Evolutionary conservation across 495 filamentous ascomycete genomes (phyloP), one percentile per base, ranked within the genome.

Genomic region (Penicillium herquei): DNA sequence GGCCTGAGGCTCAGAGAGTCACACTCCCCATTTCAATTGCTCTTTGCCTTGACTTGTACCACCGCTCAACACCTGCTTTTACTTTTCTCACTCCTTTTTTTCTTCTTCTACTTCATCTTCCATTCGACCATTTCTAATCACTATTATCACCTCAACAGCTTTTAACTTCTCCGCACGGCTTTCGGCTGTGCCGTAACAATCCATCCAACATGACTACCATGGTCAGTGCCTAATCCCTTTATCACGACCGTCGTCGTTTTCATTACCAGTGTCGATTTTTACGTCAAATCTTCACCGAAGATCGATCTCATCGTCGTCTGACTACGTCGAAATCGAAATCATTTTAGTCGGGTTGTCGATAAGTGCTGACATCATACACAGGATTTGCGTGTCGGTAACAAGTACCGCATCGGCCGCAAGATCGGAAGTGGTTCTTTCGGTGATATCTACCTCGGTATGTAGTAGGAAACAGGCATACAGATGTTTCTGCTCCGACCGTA

Each of bases 361-460:
- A 26, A 54, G 16, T 59, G 44, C 67, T 66, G 42, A 69, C 62
- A 52, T 51, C 40, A 31, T 52, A 17, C 45, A 54, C 55, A 98
- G 94, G 94, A 99, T 87, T 85, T 99, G 62, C 90, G 94, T 73
- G 94, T 99, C 78, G 94, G 94, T 72, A 99, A 99, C 75, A 98
- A 99, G 77, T 99, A 99, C 84, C 91, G 95, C 56, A 99, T 99
- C 74, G 95, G 95, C 64, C 91, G 95, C 53, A 99, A 99, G 82
- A 99, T 99, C 70, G 95, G 95, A 61, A 96, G 92, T 56, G 95
- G 95, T 62, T 92, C 88, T 71, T 99, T 99, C 75, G 95, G 95
- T 77, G 95, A 99, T 60, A 99, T 99, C 64, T 99, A 99, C 75
- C 90, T 99, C 18, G 94, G 87, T 90, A 71, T 59, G 83, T 67